phyloP scores from a whole-genome alignment of 257 asterid species.

The Solanum arcanum region DNA sequence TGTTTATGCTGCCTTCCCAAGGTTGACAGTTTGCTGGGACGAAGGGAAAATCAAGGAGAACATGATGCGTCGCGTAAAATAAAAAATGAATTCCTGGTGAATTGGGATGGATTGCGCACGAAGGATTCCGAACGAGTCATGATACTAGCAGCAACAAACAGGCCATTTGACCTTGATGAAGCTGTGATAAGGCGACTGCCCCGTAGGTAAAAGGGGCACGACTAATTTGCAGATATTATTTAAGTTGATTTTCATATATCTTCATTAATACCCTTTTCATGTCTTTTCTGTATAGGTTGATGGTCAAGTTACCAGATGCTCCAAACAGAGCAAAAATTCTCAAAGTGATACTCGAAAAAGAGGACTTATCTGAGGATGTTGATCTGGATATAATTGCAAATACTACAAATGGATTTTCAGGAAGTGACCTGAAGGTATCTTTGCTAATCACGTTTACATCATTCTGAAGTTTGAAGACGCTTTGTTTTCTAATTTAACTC shows the following conservation, averaged over 20 bases:
- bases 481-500: not conserved
- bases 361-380: slow-evolving; percentile 66
- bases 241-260: not conserved
- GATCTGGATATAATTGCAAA: slow-evolving; percentile 66
- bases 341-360: slow-evolving; percentile 69
- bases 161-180: slow-evolving; percentile 95
- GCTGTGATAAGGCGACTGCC: slow-evolving; percentile 90
- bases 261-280: not conserved
- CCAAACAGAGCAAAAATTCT: slow-evolving; percentile 78
- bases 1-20: slow-evolving; percentile 5
- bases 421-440: slow-evolving; percentile 91
- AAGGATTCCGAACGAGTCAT: slow-evolving; percentile 81
- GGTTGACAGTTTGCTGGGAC: slow-evolving; percentile 96
- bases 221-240: not conserved
- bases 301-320: slow-evolving; percentile 94
- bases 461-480: not conserved
- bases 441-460: not conserved
- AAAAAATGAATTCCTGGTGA: slow-evolving; percentile 97
- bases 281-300: slow-evolving; percentile 35
- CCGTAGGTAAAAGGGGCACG: slow-evolving; percentile 42
- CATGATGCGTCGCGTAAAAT: slow-evolving; percentile 93
- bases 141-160: slow-evolving; percentile 93
- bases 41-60: slow-evolving; percentile 87
- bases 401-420: slow-evolving; percentile 86
- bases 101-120: slow-evolving; percentile 94